A percentile compares a stretch with the other conserved stretches of the same genome.
These are phyloP conservation scores for Chrysanthemum lavandulifolium DNA, from an alignment of 129 eudicot genomes.

Conservation along the genomic window DNA sequence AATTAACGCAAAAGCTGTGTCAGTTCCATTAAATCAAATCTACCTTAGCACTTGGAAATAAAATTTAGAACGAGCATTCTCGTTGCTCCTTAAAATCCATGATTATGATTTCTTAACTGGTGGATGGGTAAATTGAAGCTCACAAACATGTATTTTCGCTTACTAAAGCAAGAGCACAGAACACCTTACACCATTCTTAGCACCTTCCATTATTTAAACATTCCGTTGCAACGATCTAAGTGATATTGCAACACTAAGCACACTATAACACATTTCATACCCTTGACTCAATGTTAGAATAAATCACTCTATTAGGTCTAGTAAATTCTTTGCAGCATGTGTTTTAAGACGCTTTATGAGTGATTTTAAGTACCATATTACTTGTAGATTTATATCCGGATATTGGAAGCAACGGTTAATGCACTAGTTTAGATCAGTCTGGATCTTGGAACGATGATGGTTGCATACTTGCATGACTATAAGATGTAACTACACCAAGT, in stretches of 20 bases:
- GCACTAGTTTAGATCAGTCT: not conserved
- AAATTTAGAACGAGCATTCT: not conserved
- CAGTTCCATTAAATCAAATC: not conserved
- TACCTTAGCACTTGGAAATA: not conserved
- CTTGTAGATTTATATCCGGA: not conserved
- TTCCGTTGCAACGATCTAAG: too few relatives aligned
- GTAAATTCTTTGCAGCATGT: not conserved
- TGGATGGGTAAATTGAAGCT: slow-evolving; percentile 5
- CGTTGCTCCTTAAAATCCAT: not conserved
- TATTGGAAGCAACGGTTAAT: slow-evolving; percentile 8
- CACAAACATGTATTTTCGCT: not conserved
- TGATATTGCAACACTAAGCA: too few relatives aligned
- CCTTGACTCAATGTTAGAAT: not conserved
- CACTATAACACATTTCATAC: too few relatives aligned
- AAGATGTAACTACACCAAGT: not conserved
- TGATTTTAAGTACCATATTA: not conserved
- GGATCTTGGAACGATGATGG: not conserved
- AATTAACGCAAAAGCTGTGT: not conserved
- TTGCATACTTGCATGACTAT: not conserved
- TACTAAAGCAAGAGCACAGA: slow-evolving; percentile 6
- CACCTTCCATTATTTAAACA: too few relatives aligned
- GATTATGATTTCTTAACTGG: not conserved
- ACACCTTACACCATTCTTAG: too few relatives aligned
- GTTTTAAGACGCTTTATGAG: not conserved
- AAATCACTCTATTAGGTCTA: not conserved